Base-by-base conservation (phyloP, 208 protist genomes). In the Leishmania martiniquensis region DNA sequence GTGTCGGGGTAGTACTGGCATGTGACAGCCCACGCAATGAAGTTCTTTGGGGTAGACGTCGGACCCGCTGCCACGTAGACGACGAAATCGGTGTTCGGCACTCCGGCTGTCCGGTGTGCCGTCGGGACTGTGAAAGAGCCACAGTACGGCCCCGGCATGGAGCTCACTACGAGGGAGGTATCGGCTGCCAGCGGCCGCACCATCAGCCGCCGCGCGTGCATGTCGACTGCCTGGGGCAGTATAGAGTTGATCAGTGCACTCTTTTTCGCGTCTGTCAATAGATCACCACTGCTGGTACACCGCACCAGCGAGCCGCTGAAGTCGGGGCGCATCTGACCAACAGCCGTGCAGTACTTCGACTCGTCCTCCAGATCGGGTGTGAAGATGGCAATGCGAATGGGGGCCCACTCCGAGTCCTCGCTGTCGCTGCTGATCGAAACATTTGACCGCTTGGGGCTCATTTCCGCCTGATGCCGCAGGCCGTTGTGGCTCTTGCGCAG, bases 41-140 rank as follows among this genome's bases (percentile, higher is more conserved):
- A 54, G 69, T 39, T 75, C 42, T 32, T 34, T 59, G 69, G 65
- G 9, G 32, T 12, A 4, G 22, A 70, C 22, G 80, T 86, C 9
- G 87, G 86, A 0, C 67, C 89, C 5, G 91, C 77, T 10, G 87
- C 71, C 7, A 95, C 83, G 84, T 95, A 96, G 29, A 97, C 32
- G 29, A 95, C 62, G 37, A 92, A 91, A 76, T 97, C 91, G 0
- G 76, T 72, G 52, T 85, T 78, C 1, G 67, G 34, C 32, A 94
- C 87, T 10, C 90, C 91, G 5, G 54, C 73, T 5, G 70, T 91
- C 25, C 67, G 42, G 81, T 95, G 88, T 0, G 59, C 49, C 1
- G 32, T 29, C 9, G 93, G 91, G 17, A 96, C 70, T 1, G 85
- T 90, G 80, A 81, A 81, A 49, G 71, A 45, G 77, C 77, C 62